Evolutionary conservation across 495 filamentous ascomycete genomes (phyloP).

Genomic region (Neurospora sp.): DNA sequence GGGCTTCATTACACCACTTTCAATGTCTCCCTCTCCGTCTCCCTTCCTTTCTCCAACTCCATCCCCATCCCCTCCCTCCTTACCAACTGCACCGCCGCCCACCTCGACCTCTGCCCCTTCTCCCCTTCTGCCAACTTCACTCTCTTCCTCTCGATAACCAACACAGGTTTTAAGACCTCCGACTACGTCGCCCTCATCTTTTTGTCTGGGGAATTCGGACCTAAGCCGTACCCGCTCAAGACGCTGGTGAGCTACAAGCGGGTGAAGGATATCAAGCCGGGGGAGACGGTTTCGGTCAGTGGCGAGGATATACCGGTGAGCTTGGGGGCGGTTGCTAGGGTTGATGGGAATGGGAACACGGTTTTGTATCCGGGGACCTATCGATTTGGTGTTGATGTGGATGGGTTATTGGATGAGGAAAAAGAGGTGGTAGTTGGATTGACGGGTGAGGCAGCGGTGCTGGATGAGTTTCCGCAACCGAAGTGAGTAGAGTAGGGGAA

Average conservation of each 20-base stretch:
- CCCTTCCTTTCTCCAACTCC: constrained; percentile 3
- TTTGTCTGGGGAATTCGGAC: constrained; percentile 41
- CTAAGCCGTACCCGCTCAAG: constrained; percentile 48
- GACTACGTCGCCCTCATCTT: constrained; percentile 49
- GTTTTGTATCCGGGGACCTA: constrained; percentile 54
- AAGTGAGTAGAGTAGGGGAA: background rate
- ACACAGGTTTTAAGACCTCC: constrained; percentile 40
- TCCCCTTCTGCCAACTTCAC: constrained; percentile 12
- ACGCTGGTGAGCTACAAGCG: constrained; percentile 47
- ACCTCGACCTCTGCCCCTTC: constrained; percentile 36
- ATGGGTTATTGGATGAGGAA: constrained; percentile 17
- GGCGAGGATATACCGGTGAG: constrained; percentile 45
- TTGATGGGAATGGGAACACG: constrained; percentile 42
- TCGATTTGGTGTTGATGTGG: constrained; percentile 40
- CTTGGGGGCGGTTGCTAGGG: constrained; percentile 29
- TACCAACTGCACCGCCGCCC: constrained; percentile 9
- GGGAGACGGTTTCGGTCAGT: constrained; percentile 22
- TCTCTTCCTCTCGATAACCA: constrained; percentile 23
- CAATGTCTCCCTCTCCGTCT: constrained; percentile 28
- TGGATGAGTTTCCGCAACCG: constrained; percentile 37
- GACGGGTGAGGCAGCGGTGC: constrained; percentile 27
- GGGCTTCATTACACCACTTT: constrained; percentile 33
- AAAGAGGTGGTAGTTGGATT: constrained; percentile 28
- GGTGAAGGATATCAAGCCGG: constrained; percentile 32
- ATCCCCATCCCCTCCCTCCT: constrained; percentile 16